Base-by-base conservation (phyloP, 352 stramenopile genomes). In the Labyrinthula sp. region DNA sequence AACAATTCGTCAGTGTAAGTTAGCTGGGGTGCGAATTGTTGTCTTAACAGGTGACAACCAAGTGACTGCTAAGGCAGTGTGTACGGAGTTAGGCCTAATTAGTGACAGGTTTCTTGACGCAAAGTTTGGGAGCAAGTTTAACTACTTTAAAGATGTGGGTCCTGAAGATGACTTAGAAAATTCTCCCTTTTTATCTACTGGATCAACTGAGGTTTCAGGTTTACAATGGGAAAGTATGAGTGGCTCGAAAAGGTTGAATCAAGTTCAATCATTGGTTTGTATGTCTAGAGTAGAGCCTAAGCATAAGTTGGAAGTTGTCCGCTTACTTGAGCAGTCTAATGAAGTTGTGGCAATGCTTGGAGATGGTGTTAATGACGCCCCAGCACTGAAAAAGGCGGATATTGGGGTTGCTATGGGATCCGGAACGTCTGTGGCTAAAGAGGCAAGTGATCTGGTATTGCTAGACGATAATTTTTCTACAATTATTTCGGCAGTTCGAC, bases 1-100 rank as follows among this genome's bases (percentile, higher is more conserved):
- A 28, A 73, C 85, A 6, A 87, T 98, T 21, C 61, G 65, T 10
- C 73, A 77, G 30, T 97, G 88, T 62, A 80, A 90, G 58, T 64
- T 67, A 12, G 85, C 87, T 3, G 89, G 89, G 17, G 95, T 98
- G 57, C 89, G 89, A 61, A 86, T 98, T 25, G 77, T 84, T 25
- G 96, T 98, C 84, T 81, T 96, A 45, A 98, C 89, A 4, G 89
- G 89, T 38, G 89, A 98, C 66, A 95, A 95, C 56, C 83, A 94
- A 38, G 71, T 92, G 46, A 98, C 89, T 15, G 88, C 88, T n/a
- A 77, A 76, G 26, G 83, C 83, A 0, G 96, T 98, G 64, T 84
- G 84, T 1, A 70, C 65, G 25, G 70, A 95, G 54, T 92, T 83
- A 56, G 84, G 84, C 15, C 95, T 97, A n/a, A 63, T 45, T 76